A percentile compares a stretch with the other conserved stretches of the same genome.
Evolutionary conservation across 1,284 basidiomycete genomes (phyloP).

Genomic region (Ustanciosporium gigantosporum): DNA sequence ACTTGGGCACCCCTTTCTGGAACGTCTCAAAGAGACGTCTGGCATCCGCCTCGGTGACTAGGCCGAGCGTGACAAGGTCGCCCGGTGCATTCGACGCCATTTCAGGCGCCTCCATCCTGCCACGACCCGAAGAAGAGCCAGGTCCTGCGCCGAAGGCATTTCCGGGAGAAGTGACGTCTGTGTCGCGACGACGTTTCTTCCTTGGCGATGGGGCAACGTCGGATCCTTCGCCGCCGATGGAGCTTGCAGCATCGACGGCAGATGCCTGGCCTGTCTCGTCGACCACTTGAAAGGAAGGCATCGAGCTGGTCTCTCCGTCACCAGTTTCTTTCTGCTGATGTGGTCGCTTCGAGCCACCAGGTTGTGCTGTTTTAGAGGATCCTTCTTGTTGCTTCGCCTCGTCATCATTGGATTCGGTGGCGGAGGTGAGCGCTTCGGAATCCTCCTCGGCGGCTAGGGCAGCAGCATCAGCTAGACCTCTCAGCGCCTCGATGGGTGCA

Average conservation of each 20-base stretch:
- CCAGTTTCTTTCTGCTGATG: neutral
- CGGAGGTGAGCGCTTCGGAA: slow-evolving; percentile 3
- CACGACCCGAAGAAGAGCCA: neutral
- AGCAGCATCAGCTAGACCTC: slow-evolving; percentile 87
- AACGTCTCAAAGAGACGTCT: slow-evolving; percentile 51
- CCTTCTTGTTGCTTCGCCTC: neutral
- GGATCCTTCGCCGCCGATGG: neutral
- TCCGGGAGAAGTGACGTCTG: slow-evolving; percentile 4
- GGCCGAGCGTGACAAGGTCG: slow-evolving; percentile 31
- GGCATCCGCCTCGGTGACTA: slow-evolving; percentile 80
- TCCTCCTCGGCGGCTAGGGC: slow-evolving; percentile 73
- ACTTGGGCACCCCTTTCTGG: slow-evolving; percentile 67
- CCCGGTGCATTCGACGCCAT: slow-evolving; percentile 15
- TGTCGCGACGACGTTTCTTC: slow-evolving; percentile 21
- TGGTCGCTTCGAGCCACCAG: neutral
- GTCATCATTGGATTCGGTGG: neutral
- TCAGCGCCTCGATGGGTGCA: slow-evolving; percentile 87
- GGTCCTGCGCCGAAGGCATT: neutral
- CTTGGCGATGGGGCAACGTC: slow-evolving; percentile 2
- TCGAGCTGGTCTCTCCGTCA: neutral
- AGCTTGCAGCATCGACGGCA: slow-evolving; percentile 1
- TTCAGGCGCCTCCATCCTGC: slow-evolving; percentile 37
- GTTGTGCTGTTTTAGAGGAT: neutral
- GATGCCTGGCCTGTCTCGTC: slow-evolving; percentile 18
- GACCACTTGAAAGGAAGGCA: slow-evolving; percentile 12